Conservation (phyloP, 805 yeast genomes). For the Torulaspora maleeae region DNA sequence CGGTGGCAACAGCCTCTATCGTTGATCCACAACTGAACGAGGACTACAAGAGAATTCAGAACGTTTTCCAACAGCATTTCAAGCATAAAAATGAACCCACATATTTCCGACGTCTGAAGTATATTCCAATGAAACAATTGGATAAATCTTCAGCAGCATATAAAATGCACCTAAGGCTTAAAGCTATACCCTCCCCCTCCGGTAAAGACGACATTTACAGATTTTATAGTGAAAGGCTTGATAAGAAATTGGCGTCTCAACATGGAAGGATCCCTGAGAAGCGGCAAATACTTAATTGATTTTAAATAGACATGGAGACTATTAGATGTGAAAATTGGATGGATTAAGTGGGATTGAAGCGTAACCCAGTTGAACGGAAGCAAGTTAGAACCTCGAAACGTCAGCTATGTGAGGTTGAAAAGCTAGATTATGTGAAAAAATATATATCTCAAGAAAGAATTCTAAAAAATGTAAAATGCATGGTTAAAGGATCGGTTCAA, state of each 20-base stretch:
- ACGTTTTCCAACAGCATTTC: slow-evolving; percentile 10
- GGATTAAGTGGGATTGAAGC: no score
- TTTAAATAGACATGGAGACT: no score
- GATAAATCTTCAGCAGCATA: slow-evolving; percentile 9
- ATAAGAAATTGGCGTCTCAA: background rate
- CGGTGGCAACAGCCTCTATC: slow-evolving; percentile 8
- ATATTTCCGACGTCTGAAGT: slow-evolving; percentile 11
- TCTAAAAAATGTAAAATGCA: slow-evolving; percentile 3
- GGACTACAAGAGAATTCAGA: slow-evolving; percentile 8
- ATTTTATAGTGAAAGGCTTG: slow-evolving; percentile 5
- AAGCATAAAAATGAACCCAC: slow-evolving; percentile 4
- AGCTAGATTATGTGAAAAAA: background rate
- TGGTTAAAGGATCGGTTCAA: background rate
- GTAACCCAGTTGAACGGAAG: no score
- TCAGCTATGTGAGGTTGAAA: background rate
- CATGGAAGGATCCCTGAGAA: background rate
- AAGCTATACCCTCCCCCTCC: slow-evolving; percentile 11
- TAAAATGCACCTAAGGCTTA: slow-evolving; percentile 12
- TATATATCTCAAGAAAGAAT: background rate
- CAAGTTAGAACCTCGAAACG: background rate
- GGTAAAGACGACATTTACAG: slow-evolving; percentile 1
- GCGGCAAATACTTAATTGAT: no score
- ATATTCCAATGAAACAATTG: slow-evolving; percentile 6
- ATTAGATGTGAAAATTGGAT: no score
- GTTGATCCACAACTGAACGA: slow-evolving; percentile 2